Base-by-base conservation (phyloP, 371 early-diverging fungal genomes). In the Mucor indicus region DNA sequence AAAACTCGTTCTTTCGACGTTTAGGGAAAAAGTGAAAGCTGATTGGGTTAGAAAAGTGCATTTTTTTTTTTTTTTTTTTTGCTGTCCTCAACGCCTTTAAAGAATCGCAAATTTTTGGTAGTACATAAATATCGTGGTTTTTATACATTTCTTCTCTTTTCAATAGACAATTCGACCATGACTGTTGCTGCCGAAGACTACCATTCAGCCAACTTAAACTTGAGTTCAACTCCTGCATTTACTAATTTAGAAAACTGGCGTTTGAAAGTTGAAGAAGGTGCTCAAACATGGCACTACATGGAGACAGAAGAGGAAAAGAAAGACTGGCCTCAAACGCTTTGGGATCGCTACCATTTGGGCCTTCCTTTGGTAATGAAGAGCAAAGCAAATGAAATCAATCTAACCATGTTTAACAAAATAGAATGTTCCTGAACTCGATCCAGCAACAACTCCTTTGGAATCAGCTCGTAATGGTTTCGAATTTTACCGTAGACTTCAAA, bases 271-370 rank as follows among this genome's bases (percentile, higher is more conserved):
- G 77, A 80, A 35, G 78, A 89, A 45, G 98, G 98, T n/a, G 78
- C 86, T 4, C 97, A 98, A 58, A 87, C 83, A 12, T 98, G 98
- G 98, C 84, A 89, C 60, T 95, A 95, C 53, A 59, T 93, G 38
- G 72, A 77, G 33, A 72, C 79, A 36, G 82, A 83, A 20, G 80
- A 86, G 49, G 80, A 85, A 50, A 64, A 68, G 19, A 58, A 79
- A 40, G 64, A 55, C 24, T 81, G 83, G 76, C 93, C 92, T 13
- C 95, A 94, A 61, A 82, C 86, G 4, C 67, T 78, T 42, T 62
- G 72, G 46, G 98, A 96, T 42, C 84, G 83, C 58, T 96, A 97
- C 74, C 92, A 92, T 86, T 85, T 96, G 25, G 96, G 93, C 27
- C 66, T 92, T 17, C 72, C 85, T 9, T 63, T 80, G 53, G 87